These are phyloP conservation scores for Aspergillus niger DNA, from an alignment of 2,329 filamentous ascomycete species.

Conservation along the genomic window DNA sequence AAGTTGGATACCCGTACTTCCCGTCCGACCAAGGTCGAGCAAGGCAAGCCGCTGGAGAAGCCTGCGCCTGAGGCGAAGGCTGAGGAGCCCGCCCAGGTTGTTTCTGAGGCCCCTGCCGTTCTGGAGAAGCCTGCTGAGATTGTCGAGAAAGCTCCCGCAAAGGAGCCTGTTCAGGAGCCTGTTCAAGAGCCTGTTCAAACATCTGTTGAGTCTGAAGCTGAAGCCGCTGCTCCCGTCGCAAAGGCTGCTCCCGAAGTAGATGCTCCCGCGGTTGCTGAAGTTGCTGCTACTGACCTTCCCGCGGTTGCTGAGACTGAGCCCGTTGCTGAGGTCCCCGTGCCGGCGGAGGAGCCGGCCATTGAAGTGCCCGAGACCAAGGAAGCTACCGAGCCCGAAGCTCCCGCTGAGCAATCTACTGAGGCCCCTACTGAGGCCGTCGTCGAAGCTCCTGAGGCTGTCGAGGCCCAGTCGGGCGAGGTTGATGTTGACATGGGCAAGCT, in stretches of 20 bases:
- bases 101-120: constrained; percentile 8
- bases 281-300: not conserved
- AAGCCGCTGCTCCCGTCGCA: not conserved
- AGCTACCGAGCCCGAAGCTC: no score
- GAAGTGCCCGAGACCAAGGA: not conserved
- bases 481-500: constrained; percentile 31
- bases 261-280: not conserved
- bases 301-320: constrained; percentile 13
- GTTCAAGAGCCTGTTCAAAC: constrained; percentile 6
- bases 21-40: constrained; percentile 27
- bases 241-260: not conserved
- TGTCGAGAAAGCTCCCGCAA: not conserved
- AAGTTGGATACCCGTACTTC: constrained; percentile 26
- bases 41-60: not conserved
- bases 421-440: constrained; percentile 2
- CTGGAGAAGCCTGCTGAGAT: constrained; percentile 13
- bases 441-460: constrained; percentile 41
- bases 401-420: constrained; percentile 9
- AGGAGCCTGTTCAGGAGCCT: constrained; percentile 4
- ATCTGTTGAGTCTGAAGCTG: constrained; percentile 1
- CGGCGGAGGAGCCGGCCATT: not conserved
- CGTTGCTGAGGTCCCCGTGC: not conserved
- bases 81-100: constrained; percentile 8
- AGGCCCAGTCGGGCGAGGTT: constrained; percentile 21
- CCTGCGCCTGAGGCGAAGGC: constrained; percentile 6